Evolutionary conservation across 179 eudicot species (phyloP), one percentile per base, ranked within the genome.

Genomic region (Pouteria campechiana): DNA sequence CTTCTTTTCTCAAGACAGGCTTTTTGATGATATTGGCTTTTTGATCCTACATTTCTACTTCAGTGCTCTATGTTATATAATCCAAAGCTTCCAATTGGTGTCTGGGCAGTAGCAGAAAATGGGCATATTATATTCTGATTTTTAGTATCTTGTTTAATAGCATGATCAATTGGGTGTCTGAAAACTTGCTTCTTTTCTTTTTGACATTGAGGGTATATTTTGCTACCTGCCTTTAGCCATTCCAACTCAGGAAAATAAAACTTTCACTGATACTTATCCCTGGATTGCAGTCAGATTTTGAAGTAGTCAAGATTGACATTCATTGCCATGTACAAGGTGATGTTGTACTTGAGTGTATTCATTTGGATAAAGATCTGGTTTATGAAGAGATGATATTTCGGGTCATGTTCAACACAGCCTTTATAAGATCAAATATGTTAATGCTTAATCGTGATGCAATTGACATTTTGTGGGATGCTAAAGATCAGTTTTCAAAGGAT

Each of bases 271-370:
- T 23, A 30, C 13, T 34, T 42, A 23, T 13, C 18, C 39, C 20
- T 15, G 58, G 41, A 34, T 45, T 64, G 58, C 83, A 87, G 96
- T 73, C 55, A 44, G 96, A 87, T 59, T 60, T 75, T 37, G 89
- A 70, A 71, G 65, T 87, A 37, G 79, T 72, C 30, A 82, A 83
- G 67, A 76, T 87, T 60, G 94, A 87, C 48, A 65, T 87, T 62
- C 67, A 79, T 34, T 87, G 96, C 72, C 52, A 65, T 47, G 59
- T 83, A 44, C 93, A 72, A 83, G 96, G 96, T n/a, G 96, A 87
- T 65, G 69, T 83, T 55, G 86, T 87, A 32, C 64, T 87, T 9
- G 94, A 87, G 67, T 87, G 96, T 72, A 54, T 67, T 42, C 67
- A 70, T 68, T 64, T 87, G 44, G 58, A 59, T 35, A 76, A 75